Evolutionary conservation across 2,329 filamentous ascomycete species (phyloP).

Genomic region (Metarhizium sp.): DNA sequence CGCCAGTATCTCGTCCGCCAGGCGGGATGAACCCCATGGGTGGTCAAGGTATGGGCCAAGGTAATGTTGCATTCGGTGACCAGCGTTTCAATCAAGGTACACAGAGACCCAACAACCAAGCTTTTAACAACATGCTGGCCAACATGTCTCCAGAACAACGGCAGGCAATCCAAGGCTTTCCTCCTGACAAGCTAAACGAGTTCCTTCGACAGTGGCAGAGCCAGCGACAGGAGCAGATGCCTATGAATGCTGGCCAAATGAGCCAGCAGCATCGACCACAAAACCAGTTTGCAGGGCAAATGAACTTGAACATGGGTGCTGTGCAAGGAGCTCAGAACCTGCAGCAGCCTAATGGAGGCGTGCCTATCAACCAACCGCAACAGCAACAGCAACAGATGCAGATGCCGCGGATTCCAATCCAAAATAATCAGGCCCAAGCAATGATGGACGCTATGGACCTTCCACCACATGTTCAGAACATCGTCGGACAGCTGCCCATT

Average conservation of each 20-base stretch:
- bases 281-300: constrained; percentile 21
- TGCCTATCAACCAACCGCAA: constrained; percentile 16
- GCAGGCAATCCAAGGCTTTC: constrained; percentile 30
- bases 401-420: constrained; percentile 16
- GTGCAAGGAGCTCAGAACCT: constrained; percentile 20
- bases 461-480: constrained; percentile 23
- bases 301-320: constrained; percentile 20
- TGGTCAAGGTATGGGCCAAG: constrained; percentile 34
- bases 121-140: constrained; percentile 31
- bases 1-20: constrained; percentile 36
- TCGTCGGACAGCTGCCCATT: constrained; percentile 23
- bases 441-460: constrained; percentile 42
- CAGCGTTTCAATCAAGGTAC: constrained; percentile 45
- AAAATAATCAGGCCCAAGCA: constrained; percentile 23
- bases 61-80: constrained; percentile 38
- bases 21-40: constrained; percentile 33
- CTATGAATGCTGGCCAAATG: constrained; percentile 22
- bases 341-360: constrained; percentile 18
- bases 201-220: constrained; percentile 40
- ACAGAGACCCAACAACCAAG: constrained; percentile 33
- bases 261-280: constrained; percentile 20
- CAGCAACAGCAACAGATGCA: constrained; percentile 18
- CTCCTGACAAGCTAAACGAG: constrained; percentile 42
- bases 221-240: constrained; percentile 24
- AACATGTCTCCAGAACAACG: constrained; percentile 38